These are phyloP conservation scores for Aureobasidium leucospermi DNA, from an alignment of 2,329 filamentous ascomycete genomes.

Conservation along the genomic window DNA sequence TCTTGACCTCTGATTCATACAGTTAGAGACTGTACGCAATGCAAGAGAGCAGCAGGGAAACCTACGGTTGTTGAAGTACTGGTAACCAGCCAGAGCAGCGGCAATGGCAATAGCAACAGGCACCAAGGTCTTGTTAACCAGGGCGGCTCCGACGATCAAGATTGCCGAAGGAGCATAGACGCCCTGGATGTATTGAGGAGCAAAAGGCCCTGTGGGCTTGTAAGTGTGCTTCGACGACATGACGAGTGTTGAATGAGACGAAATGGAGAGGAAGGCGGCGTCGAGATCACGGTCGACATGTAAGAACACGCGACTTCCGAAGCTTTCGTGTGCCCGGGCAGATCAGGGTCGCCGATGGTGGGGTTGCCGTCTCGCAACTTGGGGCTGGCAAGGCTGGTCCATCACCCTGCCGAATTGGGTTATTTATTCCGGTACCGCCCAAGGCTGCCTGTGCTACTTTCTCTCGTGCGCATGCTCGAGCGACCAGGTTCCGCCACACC, in stretches of 20 bases:
- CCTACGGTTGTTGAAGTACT: slow-evolving; percentile 66
- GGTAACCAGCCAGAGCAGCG: slow-evolving; percentile 59
- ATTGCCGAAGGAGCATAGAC: slow-evolving; percentile 79
- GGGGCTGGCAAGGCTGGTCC: not conserved
- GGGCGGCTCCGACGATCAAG: slow-evolving; percentile 65
- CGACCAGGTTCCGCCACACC: not conserved
- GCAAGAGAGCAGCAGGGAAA: not conserved
- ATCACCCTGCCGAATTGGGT: not conserved
- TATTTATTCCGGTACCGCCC: not conserved
- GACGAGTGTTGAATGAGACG: not conserved
- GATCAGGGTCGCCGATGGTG: not conserved
- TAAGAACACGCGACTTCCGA: slow-evolving; percentile 21
- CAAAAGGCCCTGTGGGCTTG: slow-evolving; percentile 35
- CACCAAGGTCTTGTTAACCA: slow-evolving; percentile 72
- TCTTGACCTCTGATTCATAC: slow-evolving; percentile 56
- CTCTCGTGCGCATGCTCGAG: not conserved
- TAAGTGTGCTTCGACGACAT: slow-evolving; percentile 15
- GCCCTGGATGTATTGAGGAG: slow-evolving; percentile 64
- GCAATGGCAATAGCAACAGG: slow-evolving; percentile 63
- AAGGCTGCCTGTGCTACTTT: not conserved
- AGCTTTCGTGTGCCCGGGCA: not conserved
- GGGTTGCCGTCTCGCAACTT: not conserved
- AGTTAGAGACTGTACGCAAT: not conserved
- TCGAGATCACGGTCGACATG: slow-evolving; percentile 21
- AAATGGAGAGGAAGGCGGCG: not conserved